These are phyloP conservation scores for Beauveria sp. DNA, from an alignment of 2,329 filamentous ascomycete species.

Conservation along the genomic window DNA sequence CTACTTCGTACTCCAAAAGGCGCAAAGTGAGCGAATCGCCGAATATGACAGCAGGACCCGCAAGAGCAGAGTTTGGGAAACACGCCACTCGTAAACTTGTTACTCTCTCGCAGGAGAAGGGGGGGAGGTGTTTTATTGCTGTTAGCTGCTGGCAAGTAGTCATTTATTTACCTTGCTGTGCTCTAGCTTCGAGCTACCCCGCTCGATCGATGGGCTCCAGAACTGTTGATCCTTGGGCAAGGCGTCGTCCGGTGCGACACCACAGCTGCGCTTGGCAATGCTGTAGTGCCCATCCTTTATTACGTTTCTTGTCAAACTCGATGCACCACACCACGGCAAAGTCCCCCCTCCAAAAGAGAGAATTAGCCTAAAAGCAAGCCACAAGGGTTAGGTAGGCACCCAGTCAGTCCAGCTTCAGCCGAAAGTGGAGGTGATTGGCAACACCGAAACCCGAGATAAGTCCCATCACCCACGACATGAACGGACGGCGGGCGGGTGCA, in stretches of 20 bases:
- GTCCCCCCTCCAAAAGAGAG: too few relatives aligned
- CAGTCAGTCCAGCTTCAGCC: constrained; percentile 13
- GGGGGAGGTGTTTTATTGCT: too few relatives aligned
- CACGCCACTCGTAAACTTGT: background rate
- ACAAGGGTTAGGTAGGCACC: constrained; percentile 1
- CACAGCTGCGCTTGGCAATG: background rate
- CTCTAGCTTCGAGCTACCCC: constrained; percentile 7
- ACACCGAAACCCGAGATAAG: constrained; percentile 17
- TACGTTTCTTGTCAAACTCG: background rate
- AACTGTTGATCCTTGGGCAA: constrained; percentile 1
- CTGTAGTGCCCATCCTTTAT: background rate
- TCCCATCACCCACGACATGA: background rate
- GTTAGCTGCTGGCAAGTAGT: too few relatives aligned
- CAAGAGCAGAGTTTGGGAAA: background rate
- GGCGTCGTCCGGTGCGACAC: background rate
- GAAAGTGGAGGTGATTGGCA: constrained; percentile 16
- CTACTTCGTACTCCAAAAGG: background rate
- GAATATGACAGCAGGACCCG: background rate
- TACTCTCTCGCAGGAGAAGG: background rate
- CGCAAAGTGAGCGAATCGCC: background rate
- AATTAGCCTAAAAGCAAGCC: background rate
- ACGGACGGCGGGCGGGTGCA: background rate
- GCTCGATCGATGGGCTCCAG: constrained; percentile 10
- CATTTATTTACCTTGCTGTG: background rate
- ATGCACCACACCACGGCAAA: too few relatives aligned